Evolutionary conservation across 768 basidiomycete genomes (phyloP).

Genomic region (Pholiota conissans): DNA sequence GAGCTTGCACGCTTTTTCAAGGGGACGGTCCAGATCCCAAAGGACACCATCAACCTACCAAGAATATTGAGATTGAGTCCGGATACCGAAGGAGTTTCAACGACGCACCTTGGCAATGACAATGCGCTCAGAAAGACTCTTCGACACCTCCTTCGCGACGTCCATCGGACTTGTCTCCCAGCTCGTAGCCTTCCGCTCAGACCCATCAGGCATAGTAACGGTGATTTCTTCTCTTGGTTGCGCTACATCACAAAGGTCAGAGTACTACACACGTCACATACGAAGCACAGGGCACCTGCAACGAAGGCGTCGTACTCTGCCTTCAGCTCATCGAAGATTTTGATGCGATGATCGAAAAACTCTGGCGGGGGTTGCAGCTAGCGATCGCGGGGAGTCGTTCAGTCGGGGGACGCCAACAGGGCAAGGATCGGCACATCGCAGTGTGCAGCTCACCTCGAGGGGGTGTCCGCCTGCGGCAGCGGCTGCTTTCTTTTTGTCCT

Average conservation of each 20-base stretch:
- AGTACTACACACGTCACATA: background rate
- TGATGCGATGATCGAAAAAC: conserved; percentile 88
- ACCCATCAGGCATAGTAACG: conserved; percentile 86
- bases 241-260: conserved; percentile 33
- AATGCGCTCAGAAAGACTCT: conserved; percentile 81
- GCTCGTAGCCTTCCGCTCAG: conserved; percentile 77
- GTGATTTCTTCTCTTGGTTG: conserved; percentile 84
- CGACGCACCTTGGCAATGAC: conserved; percentile 86
- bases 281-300: conserved; percentile 50
- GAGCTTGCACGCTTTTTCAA: conserved; percentile 82
- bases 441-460: conserved; percentile 52
- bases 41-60: conserved; percentile 76
- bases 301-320: conserved; percentile 80
- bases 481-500: conserved; percentile 48
- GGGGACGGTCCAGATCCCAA: conserved; percentile 94
- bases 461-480: conserved; percentile 47
- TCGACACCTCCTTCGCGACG: conserved; percentile 84
- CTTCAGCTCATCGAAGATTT: conserved; percentile 86
- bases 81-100: background rate
- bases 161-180: conserved; percentile 97
- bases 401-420: too few species aligned
- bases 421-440: background rate
- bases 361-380: conserved; percentile 82
- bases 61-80: conserved; percentile 1
- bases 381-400: background rate